These are phyloP conservation scores for Boletellus ananas DNA, from an alignment of 768 basidiomycete species.

Conservation along the genomic window DNA sequence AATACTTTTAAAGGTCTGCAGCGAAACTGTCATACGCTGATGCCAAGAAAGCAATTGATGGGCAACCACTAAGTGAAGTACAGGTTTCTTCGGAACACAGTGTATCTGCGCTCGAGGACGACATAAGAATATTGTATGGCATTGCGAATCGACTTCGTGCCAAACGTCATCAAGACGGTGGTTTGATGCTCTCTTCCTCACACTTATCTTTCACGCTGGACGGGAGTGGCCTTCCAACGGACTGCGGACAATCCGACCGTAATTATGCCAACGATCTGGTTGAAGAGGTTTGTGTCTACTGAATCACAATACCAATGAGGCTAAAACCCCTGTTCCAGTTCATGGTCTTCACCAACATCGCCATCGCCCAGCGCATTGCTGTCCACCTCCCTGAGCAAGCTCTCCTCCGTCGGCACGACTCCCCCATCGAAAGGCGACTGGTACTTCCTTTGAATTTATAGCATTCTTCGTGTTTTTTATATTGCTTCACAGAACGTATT, in stretches of 20 bases:
- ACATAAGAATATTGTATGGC: slow-evolving; percentile 64
- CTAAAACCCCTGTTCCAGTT: slow-evolving; percentile 47
- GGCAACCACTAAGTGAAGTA: slow-evolving; percentile 52
- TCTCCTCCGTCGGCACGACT: slow-evolving; percentile 92
- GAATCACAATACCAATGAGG: not conserved
- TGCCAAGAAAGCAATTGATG: slow-evolving; percentile 81
- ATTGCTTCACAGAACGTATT: slow-evolving; percentile 58
- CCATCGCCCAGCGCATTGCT: slow-evolving; percentile 90
- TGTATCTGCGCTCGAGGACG: slow-evolving; percentile 61
- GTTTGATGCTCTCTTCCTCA: slow-evolving; percentile 65
- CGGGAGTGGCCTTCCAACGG: slow-evolving; percentile 71
- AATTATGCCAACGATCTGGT: slow-evolving; percentile 77
- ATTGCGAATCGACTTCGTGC: slow-evolving; percentile 71
- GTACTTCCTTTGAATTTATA: slow-evolving; percentile 33
- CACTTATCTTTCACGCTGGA: slow-evolving; percentile 78
- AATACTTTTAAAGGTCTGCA: slow-evolving; percentile 57
- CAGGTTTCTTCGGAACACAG: slow-evolving; percentile 56
- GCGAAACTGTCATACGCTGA: slow-evolving; percentile 81
- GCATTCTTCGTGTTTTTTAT: slow-evolving; percentile 2
- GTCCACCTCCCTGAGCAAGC: slow-evolving; percentile 95
- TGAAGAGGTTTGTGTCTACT: slow-evolving; percentile 66
- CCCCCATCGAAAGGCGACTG: slow-evolving; percentile 86
- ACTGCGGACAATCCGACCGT: slow-evolving; percentile 64
- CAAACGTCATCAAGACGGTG: slow-evolving; percentile 76
- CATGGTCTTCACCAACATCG: slow-evolving; percentile 89